Base-by-base conservation (phyloP, 108 stramenopile species). In the Mayamaea pseudoterrestris region DNA sequence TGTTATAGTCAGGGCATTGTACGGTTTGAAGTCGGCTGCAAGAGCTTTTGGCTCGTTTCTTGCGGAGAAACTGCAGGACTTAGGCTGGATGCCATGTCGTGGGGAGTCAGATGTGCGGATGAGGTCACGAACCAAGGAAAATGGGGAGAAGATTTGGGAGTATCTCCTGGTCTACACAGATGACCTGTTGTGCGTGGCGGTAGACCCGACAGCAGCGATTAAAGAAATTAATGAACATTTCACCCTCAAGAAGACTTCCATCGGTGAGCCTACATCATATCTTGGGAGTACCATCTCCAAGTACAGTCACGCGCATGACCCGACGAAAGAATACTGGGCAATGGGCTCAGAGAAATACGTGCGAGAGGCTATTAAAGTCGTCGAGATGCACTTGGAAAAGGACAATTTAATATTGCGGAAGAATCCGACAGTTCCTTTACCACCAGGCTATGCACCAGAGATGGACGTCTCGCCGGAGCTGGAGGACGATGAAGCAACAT, bases 11-110 rank as follows among this genome's bases (percentile, higher is more conserved):
- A 8, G 58, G 13, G 66, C 58, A 6, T 32, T 73, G 2, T 73
- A 73, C 30, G 71, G 71, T 17, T 28, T 73, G 12, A 59, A 55
- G 16, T 53, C 52, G 41, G 17, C 14, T 7, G 44, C 18, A 8
- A 51, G 52, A 30, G 64, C 58, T 1, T 59, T 51, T 51, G 27
- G 56, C 2, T 18, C 55, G 17, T 31, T 23, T 16, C 31, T 47
- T 4, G 45, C 55, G 17, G 13, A 2, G 6, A 22, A 25, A 16
- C 27, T 35, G 20, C 12, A 46, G 1, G 23, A 36, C 1, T 17
- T 53, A 2, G 60, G 52, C 32, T 8, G 32, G 32, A 34, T 11
- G 9, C 9, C 32, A 12, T 34, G 32, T 34, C 8, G 12, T 11
- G 32, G 9, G 8, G 32, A 34, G 8, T 12, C 32, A 11, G 32